Evolutionary conservation across 2,329 filamentous ascomycete species (phyloP).

Genomic region (Ophiocordyceps camponoti-saundersi): DNA sequence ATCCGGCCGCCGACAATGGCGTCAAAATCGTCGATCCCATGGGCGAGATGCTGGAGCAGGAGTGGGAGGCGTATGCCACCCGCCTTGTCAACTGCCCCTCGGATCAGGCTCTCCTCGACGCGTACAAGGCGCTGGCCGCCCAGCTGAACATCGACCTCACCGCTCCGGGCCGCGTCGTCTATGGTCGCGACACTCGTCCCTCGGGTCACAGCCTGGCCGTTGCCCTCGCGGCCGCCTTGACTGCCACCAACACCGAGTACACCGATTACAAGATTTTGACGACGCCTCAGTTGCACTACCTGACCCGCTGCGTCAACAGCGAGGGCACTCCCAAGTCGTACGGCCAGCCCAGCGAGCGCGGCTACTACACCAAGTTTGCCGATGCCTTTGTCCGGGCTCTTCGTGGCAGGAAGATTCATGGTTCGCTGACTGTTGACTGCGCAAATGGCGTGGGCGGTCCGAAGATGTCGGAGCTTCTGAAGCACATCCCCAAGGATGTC

Average conservation of each 20-base stretch:
- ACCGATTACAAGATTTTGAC: slow-evolving; percentile 84
- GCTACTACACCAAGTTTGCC: slow-evolving; percentile 88
- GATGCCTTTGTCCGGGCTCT: slow-evolving; percentile 74
- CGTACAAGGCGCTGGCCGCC: slow-evolving; percentile 59
- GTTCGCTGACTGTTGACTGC: slow-evolving; percentile 73
- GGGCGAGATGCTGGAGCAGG: slow-evolving; percentile 94
- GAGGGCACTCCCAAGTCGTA: slow-evolving; percentile 75
- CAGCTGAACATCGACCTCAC: slow-evolving; percentile 60
- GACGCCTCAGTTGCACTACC: slow-evolving; percentile 94
- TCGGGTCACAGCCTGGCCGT: slow-evolving; percentile 72
- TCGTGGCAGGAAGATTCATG: slow-evolving; percentile 55
- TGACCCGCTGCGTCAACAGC: slow-evolving; percentile 89
- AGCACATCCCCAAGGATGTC: slow-evolving; percentile 55
- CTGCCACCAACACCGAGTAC: slow-evolving; percentile 55
- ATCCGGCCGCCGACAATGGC: slow-evolving; percentile 76
- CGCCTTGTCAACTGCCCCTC: slow-evolving; percentile 69
- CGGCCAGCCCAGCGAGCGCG: slow-evolving; percentile 72
- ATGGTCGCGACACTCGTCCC: slow-evolving; percentile 81
- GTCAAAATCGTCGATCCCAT: slow-evolving; percentile 94
- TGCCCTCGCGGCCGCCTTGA: slow-evolving; percentile 64
- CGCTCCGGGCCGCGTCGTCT: slow-evolving; percentile 63
- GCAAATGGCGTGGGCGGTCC: slow-evolving; percentile 94
- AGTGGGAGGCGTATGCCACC: slow-evolving; percentile 85
- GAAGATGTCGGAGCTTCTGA: slow-evolving; percentile 73
- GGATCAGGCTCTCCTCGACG: slow-evolving; percentile 57